phyloP scores from a whole-genome alignment of 352 stramenopile species.

The Pythium chondricola region DNA sequence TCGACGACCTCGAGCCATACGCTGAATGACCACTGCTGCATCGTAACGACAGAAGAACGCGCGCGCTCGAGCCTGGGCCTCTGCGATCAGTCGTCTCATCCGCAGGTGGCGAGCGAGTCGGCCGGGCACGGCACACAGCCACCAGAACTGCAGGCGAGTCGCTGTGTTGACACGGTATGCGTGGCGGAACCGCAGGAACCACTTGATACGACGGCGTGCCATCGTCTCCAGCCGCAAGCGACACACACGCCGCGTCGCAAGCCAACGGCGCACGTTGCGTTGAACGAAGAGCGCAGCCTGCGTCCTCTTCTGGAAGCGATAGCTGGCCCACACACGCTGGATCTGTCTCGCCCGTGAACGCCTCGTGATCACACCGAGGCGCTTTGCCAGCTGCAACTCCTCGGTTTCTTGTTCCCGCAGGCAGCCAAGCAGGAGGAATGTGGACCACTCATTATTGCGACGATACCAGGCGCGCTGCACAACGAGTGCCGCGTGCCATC shows the following conservation, averaged over 20 bases:
- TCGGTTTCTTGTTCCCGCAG: slow-evolving; percentile 61
- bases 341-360: slow-evolving; percentile 41
- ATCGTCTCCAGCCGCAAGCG: slow-evolving; percentile 30
- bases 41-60: slow-evolving; percentile 22
- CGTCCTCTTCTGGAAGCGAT: slow-evolving; percentile 20
- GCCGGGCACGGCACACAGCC: slow-evolving; percentile 42
- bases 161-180: slow-evolving; percentile 29
- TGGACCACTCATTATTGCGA: slow-evolving; percentile 80
- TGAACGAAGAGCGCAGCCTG: slow-evolving; percentile 40
- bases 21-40: slow-evolving; percentile 44
- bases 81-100: slow-evolving; percentile 10
- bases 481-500: slow-evolving; percentile 56
- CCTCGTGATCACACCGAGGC: slow-evolving; percentile 37
- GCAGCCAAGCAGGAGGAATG: slow-evolving; percentile 74
- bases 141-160: slow-evolving; percentile 62
- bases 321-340: slow-evolving; percentile 28
- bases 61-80: slow-evolving; percentile 7
- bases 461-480: slow-evolving; percentile 78
- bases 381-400: slow-evolving; percentile 39
- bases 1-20: slow-evolving; percentile 39
- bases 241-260: slow-evolving; percentile 21
- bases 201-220: slow-evolving; percentile 72
- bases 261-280: slow-evolving; percentile 30
- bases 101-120: slow-evolving; percentile 43
- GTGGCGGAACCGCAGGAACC: slow-evolving; percentile 62